Evolutionary conservation across 2,329 filamentous ascomycete species (phyloP).

Genomic region (Calonectria hawksworthii): DNA sequence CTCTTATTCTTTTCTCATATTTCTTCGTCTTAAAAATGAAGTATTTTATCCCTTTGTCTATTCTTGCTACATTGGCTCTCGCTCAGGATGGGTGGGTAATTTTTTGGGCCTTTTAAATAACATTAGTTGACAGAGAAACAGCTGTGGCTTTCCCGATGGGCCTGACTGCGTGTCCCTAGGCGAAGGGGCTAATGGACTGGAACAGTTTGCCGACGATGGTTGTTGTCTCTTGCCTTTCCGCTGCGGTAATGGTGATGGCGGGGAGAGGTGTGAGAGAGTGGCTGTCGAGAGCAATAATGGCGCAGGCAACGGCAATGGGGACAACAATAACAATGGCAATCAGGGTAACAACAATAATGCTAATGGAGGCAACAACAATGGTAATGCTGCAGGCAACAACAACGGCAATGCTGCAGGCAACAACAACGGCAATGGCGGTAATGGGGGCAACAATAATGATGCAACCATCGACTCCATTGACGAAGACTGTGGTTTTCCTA

Average conservation of each 20-base stretch:
- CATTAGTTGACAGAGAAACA: not conserved
- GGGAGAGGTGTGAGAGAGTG: slow-evolving; percentile 19
- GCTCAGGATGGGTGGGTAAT: not conserved
- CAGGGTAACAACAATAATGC: not conserved
- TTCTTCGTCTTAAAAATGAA: not conserved
- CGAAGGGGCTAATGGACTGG: slow-evolving; percentile 15
- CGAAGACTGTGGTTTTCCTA: slow-evolving; percentile 11
- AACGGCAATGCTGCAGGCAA: not conserved
- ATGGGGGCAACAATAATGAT: not conserved
- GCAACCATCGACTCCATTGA: not conserved
- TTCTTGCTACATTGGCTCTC: not conserved
- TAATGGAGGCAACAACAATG: not conserved
- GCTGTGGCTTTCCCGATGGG: slow-evolving; percentile 21
- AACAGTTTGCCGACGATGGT: slow-evolving; percentile 22
- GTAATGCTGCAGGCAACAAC: not conserved
- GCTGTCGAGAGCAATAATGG: not conserved
- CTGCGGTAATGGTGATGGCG: slow-evolving; percentile 22
- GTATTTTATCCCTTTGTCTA: not conserved
- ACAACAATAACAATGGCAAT: not conserved
- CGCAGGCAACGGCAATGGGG: not conserved
- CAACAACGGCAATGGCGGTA: not conserved
- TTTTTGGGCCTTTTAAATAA: not conserved
- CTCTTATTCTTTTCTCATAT: not conserved
- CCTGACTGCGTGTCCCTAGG: slow-evolving; percentile 22
- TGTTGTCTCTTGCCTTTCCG: slow-evolving; percentile 21